Evolutionary conservation across 192 early-diverging fungal species (phyloP).

Genomic region (Chytriomyces hyalinus): DNA sequence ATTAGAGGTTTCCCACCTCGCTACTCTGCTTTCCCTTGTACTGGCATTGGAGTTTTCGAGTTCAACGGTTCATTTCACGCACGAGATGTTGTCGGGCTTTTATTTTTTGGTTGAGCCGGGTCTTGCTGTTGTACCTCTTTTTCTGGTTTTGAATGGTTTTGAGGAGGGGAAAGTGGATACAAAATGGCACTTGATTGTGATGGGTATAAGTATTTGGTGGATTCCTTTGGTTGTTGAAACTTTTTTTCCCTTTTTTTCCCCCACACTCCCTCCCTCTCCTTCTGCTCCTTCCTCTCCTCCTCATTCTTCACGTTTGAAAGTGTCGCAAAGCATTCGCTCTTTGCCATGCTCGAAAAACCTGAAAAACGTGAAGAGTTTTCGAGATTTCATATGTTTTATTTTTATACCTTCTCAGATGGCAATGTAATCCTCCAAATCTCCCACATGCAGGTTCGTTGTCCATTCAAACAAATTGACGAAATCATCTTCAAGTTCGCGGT

Average conservation of each 20-base stretch:
- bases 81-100: background rate
- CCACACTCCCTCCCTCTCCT: background rate
- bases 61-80: background rate
- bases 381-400: background rate
- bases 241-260: background rate
- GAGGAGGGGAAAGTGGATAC: background rate
- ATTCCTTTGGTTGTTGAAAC: background rate
- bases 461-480: conserved; percentile 54
- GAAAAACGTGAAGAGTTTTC: no score
- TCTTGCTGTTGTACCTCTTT: background rate
- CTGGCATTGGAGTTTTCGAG: background rate
- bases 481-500: conserved; percentile 48
- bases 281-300: background rate
- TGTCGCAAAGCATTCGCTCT: background rate
- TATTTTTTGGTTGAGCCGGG: background rate
- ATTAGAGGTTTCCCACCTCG: no score
- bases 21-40: no score
- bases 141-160: conserved; percentile 6
- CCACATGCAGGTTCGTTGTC: conserved; percentile 44
- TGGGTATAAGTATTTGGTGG: conserved; percentile 11
- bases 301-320: background rate
- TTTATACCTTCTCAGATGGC: conserved; percentile 17
- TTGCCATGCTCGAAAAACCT: no score
- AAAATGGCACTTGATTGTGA: background rate
- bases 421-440: conserved; percentile 48